Conservation (phyloP, 1,284 basidiomycete genomes). For the Chalciporus piperatoides region DNA sequence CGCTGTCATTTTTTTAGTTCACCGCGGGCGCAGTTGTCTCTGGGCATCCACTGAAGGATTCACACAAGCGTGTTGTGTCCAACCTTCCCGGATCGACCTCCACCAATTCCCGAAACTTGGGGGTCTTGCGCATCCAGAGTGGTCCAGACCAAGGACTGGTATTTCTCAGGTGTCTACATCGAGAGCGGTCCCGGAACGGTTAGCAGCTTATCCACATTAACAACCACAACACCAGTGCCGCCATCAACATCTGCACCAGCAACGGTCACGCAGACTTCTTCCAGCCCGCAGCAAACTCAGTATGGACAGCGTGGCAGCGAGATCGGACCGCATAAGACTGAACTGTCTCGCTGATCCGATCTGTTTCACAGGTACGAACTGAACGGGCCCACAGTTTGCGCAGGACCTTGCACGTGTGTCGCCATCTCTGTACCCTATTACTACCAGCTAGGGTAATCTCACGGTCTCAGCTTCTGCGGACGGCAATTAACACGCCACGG, state of each 20-base stretch:
- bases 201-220: not conserved
- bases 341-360: not conserved
- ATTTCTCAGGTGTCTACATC: not conserved
- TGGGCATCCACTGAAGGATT: not conserved
- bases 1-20: not conserved
- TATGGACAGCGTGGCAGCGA: not conserved
- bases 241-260: not conserved
- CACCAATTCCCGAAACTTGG: not conserved
- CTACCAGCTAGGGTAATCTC: not conserved
- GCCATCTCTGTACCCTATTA: not conserved
- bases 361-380: not conserved
- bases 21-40: not conserved
- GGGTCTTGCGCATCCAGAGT: not conserved
- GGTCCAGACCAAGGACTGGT: not conserved
- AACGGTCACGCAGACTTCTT: not conserved
- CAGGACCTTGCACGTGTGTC: not conserved
- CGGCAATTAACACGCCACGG: constrained; percentile 3
- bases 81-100: not conserved
- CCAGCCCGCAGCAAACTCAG: not conserved
- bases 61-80: not conserved
- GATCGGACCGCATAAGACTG: not conserved
- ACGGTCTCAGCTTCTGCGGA: not conserved
- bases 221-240: not conserved
- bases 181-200: not conserved
- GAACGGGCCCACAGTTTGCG: constrained; percentile 33